phyloP scores from a whole-genome alignment of 495 filamentous ascomycete genomes.

The Jackrogersella minutella region DNA sequence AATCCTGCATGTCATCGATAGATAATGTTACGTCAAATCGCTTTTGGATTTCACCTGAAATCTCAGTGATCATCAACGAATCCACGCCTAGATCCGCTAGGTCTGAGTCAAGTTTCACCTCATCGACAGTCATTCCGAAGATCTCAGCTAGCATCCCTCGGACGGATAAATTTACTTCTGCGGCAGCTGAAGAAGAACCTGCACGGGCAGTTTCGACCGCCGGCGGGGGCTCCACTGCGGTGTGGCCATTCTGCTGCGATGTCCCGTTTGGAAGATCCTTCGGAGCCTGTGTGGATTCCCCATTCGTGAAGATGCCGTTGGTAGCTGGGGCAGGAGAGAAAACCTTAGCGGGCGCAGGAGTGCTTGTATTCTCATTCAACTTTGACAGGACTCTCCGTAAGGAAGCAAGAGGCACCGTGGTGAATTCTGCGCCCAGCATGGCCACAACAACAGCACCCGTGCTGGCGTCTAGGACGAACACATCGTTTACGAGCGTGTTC shows the following conservation, averaged over 20 bases:
- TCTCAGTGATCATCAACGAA: conserved; percentile 54
- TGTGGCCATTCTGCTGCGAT: not conserved
- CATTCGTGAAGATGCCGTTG: not conserved
- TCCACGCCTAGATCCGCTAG: conserved; percentile 53
- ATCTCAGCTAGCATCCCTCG: conserved; percentile 19
- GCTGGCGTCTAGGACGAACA: conserved; percentile 45
- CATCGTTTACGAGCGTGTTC: conserved; percentile 44
- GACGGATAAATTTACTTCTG: conserved; percentile 8
- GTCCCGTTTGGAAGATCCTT: not conserved
- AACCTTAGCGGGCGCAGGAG: not conserved
- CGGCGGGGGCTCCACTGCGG: not conserved
- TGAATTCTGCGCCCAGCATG: conserved; percentile 46
- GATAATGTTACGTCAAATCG: conserved; percentile 15
- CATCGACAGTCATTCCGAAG: conserved; percentile 23
- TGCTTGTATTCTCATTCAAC: conserved; percentile 39
- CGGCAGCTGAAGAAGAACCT: not conserved
- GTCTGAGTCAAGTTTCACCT: conserved; percentile 12
- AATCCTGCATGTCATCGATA: conserved; percentile 23
- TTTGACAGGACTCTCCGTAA: conserved; percentile 43
- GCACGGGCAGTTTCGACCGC: not conserved
- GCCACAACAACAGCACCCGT: conserved; percentile 32
- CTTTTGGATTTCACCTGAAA: conserved; percentile 48
- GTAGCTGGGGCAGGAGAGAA: not conserved
- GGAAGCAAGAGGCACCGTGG: conserved; percentile 37
- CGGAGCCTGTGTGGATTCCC: not conserved